Base-by-base conservation (phyloP, 208 protist genomes). In the Crithidia brevicula region DNA sequence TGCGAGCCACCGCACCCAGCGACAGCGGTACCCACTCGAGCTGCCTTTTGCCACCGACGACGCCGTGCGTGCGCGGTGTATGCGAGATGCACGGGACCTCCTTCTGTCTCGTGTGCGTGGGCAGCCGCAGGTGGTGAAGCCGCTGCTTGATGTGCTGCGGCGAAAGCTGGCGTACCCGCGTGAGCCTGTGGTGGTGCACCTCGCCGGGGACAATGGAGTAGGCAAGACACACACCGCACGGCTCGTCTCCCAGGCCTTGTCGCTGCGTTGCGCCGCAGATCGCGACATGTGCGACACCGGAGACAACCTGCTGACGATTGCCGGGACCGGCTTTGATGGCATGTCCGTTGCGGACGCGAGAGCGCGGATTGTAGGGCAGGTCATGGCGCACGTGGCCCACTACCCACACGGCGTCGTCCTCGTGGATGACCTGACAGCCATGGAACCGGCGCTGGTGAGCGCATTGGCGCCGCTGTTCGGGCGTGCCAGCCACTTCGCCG, bases 401-500 rank as follows among this genome's bases (percentile, higher is more conserved):
- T 90, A 87, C 54, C 90, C 90, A 16, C 80, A 92, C 62, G 90
- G 90, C n/a, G 75, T 93, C 22, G 80, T 95, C 4, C 69, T 95
- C 31, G 60, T 95, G 11, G 90, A 95, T 59, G 90, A 95, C 43
- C 49, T 91, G 15, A 87, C 75, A 8, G 85, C 72, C 3, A 85
- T 93, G 79, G 63, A 83, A 15, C 81, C 87, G 0, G 56, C 60
- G 46, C 73, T 93, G 23, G 82, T 93, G 11, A 53, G 22, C 13
- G 60, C 61, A 7, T 72, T 95, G 31, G 75, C 80, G 4, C 90
- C 90, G 23, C 77, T 95, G 11, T 87, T 95, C 70, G 90, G 90
- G 8, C 75, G 85, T 13, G 82, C 77, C 0, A 53, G 76, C 15
- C 61, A 85, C 68, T 95, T 92, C 62, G 79, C 73, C 2, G 85